Conservation (phyloP, 2,329 filamentous ascomycete genomes). For the Claviceps lovelessii region DNA sequence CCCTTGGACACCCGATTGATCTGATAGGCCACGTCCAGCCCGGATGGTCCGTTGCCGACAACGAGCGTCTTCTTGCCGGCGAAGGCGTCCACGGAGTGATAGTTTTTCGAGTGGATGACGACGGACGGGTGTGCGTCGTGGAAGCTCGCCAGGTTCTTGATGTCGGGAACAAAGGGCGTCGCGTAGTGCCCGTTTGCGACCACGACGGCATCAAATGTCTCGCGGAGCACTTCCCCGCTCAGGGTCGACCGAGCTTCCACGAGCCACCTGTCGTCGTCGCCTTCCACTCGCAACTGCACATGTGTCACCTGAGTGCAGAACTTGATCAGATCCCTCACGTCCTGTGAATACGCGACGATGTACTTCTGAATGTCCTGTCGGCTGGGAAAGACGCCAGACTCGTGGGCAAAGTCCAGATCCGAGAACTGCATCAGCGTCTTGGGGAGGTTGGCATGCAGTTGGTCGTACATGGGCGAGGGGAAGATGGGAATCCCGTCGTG, state of each 20-base stretch:
- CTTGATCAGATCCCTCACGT: conserved; percentile 50
- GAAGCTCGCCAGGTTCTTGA: conserved; percentile 46
- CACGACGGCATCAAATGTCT: conserved; percentile 59
- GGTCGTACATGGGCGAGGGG: conserved; percentile 70
- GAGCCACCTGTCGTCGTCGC: conserved; percentile 41
- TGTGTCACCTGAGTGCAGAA: conserved; percentile 59
- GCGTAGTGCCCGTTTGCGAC: conserved; percentile 65
- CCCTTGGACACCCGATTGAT: conserved; percentile 46
- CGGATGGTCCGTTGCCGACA: conserved; percentile 73
- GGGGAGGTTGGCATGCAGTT: conserved; percentile 77
- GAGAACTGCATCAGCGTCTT: conserved; percentile 67
- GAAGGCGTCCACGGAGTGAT: conserved; percentile 51
- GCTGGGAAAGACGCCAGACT: conserved; percentile 58
- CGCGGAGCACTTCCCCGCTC: conserved; percentile 23
- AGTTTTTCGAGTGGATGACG: conserved; percentile 68
- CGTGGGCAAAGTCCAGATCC: conserved; percentile 49
- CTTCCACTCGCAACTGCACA: conserved; percentile 24
- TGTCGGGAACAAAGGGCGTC: conserved; percentile 50
- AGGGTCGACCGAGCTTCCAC: conserved; percentile 39
- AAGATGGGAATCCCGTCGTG: conserved; percentile 40
- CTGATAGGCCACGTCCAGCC: conserved; percentile 68
- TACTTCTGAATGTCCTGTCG: conserved; percentile 60
- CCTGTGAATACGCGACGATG: conserved; percentile 54
- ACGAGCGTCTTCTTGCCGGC: conserved; percentile 61
- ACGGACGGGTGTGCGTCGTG: conserved; percentile 41